Conservation (phyloP, 2,329 filamentous ascomycete genomes). For the Tolypocladium ophioglossoides region DNA sequence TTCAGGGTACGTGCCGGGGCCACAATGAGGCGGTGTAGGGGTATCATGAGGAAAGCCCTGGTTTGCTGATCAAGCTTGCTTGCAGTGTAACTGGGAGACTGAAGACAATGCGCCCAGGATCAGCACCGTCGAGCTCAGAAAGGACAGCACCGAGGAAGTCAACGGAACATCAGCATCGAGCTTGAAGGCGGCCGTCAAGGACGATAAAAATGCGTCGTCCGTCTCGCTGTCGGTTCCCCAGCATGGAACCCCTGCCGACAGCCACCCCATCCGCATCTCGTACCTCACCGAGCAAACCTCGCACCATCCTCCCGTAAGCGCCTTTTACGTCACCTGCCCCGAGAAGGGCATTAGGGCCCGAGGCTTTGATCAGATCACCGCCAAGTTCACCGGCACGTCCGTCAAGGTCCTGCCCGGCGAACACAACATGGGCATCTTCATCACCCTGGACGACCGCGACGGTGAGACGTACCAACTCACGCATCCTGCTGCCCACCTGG, state of each 20-base stretch:
- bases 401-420: slow-evolving; percentile 84
- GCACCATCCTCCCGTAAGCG: slow-evolving; percentile 93
- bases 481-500: slow-evolving; percentile 86
- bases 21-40: neutral
- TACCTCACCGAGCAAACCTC: slow-evolving; percentile 97
- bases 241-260: slow-evolving; percentile 30
- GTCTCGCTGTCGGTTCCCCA: slow-evolving; percentile 42
- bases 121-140: slow-evolving; percentile 31
- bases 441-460: slow-evolving; percentile 67
- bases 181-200: slow-evolving; percentile 33
- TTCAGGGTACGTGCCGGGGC: slow-evolving; percentile 58
- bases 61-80: neutral
- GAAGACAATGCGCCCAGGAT: slow-evolving; percentile 66
- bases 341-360: slow-evolving; percentile 79
- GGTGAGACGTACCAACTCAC: slow-evolving; percentile 92
- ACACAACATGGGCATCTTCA: slow-evolving; percentile 93
- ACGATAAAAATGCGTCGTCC: slow-evolving; percentile 34
- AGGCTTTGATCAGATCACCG: slow-evolving; percentile 92
- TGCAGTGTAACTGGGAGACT: slow-evolving; percentile 88
- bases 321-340: slow-evolving; percentile 87
- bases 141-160: slow-evolving; percentile 20
- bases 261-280: slow-evolving; percentile 63
- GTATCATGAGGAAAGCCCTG: neutral
- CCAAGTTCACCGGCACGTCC: slow-evolving; percentile 94
- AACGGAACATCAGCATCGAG: slow-evolving; percentile 34